phyloP scores from a whole-genome alignment of 1,284 basidiomycete species.

The Cryptococcus amylolentus region DNA sequence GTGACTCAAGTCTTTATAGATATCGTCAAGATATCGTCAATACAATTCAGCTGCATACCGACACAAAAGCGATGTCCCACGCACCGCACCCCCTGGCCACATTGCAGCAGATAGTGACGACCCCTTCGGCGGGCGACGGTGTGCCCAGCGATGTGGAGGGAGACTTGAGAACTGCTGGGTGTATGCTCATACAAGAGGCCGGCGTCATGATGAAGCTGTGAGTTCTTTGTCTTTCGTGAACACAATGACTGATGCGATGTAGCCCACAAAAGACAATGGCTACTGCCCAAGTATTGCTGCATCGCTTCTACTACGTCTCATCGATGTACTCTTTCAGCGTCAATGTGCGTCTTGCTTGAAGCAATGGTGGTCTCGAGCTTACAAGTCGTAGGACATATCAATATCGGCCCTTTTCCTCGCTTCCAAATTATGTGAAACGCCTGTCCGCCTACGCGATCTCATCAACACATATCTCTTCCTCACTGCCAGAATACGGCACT shows the following conservation, averaged over 20 bases:
- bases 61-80: slow-evolving; percentile 51
- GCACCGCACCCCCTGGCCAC: slow-evolving; percentile 80
- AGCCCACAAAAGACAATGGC: slow-evolving; percentile 97
- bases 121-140: slow-evolving; percentile 78
- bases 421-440: slow-evolving; percentile 93
- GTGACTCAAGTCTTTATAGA: background rate
- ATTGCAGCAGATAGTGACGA: slow-evolving; percentile 67
- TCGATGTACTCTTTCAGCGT: slow-evolving; percentile 92
- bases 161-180: slow-evolving; percentile 80
- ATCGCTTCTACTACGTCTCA: slow-evolving; percentile 93
- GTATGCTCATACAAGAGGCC: slow-evolving; percentile 90
- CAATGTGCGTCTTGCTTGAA: slow-evolving; percentile 59
- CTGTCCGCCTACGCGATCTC: slow-evolving; percentile 83
- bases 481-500: slow-evolving; percentile 35
- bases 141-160: slow-evolving; percentile 75
- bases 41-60: background rate
- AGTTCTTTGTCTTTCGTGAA: slow-evolving; percentile 36
- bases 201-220: slow-evolving; percentile 84
- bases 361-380: background rate
- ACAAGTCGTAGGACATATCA: slow-evolving; percentile 67
- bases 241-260: slow-evolving; percentile 1
- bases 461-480: slow-evolving; percentile 92
- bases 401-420: slow-evolving; percentile 92
- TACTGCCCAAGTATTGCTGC: slow-evolving; percentile 92
- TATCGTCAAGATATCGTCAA: background rate